Percentiles rank a stretch among this genome's conserved stretches.
These are phyloP conservation scores for Acer campestre DNA, from an alignment of 345 rosid genomes.

Conservation along the genomic window DNA sequence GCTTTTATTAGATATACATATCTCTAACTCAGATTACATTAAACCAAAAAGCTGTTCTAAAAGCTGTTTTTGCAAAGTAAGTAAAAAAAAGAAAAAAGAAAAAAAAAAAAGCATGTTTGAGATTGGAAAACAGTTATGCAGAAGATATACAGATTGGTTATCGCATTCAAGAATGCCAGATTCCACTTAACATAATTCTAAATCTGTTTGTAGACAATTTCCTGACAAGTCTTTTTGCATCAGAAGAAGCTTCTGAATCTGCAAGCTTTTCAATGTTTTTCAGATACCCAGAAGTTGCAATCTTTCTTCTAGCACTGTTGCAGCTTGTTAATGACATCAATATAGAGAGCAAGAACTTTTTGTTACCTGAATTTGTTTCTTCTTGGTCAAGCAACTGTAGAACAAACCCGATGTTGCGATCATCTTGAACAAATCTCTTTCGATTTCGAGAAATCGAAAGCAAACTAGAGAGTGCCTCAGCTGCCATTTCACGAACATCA, in stretches of 20 bases:
- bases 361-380: constrained; percentile 59
- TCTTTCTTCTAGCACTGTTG: constrained; percentile 76
- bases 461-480: constrained; percentile 59
- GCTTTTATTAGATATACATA: constrained; percentile 29
- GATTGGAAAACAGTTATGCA: constrained; percentile 16
- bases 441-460: constrained; percentile 64
- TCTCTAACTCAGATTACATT: constrained; percentile 32
- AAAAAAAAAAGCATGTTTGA: constrained; percentile 8
- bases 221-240: constrained; percentile 83
- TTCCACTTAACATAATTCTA: constrained; percentile 68
- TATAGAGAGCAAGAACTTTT: constrained; percentile 64
- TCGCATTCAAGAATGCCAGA: constrained; percentile 66
- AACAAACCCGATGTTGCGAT: constrained; percentile 56
- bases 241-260: constrained; percentile 67
- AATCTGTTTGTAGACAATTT: constrained; percentile 73
- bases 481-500: constrained; percentile 78
- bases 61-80: constrained; percentile 23
- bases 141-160: constrained; percentile 41
- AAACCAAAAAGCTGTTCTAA: constrained; percentile 38
- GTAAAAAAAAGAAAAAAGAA: background rate
- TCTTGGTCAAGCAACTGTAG: constrained; percentile 65
- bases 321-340: constrained; percentile 71
- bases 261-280: constrained; percentile 88
- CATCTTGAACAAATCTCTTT: constrained; percentile 73
- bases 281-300: constrained; percentile 68